These are phyloP conservation scores for Fusarium globosum DNA, from an alignment of 2,329 filamentous ascomycete species.

Conservation along the genomic window DNA sequence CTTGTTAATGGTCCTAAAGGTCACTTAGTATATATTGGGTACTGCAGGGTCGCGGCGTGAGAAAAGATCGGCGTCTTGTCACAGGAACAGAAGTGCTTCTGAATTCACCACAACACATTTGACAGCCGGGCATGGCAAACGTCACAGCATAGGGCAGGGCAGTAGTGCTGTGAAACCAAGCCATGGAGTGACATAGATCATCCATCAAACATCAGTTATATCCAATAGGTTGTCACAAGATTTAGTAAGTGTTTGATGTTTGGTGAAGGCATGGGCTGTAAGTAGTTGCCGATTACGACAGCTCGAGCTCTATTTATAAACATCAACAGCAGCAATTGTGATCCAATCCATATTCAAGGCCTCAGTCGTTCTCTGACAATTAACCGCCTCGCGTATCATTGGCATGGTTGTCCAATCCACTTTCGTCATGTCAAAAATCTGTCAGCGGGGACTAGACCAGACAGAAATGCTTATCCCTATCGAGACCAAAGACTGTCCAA, in stretches of 20 bases:
- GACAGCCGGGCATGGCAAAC: neutral
- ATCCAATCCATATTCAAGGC: conserved; percentile 1
- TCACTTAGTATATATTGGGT: neutral
- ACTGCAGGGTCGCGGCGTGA: conserved; percentile 23
- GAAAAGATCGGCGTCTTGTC: conserved; percentile 4
- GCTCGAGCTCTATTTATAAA: neutral
- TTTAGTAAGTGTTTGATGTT: neutral
- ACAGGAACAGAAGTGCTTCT: neutral
- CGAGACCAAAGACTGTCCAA: neutral
- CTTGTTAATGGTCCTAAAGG: neutral
- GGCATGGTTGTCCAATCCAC: conserved; percentile 26
- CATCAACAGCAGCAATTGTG: neutral
- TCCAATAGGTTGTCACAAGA: neutral
- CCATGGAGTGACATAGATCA: neutral
- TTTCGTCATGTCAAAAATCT: conserved; percentile 44
- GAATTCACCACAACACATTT: neutral
- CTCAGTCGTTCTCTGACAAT: neutral
- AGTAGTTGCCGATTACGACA: neutral
- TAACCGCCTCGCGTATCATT: conserved; percentile 20
- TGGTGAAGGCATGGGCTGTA: neutral
- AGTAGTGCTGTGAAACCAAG: neutral
- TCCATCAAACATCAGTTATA: neutral
- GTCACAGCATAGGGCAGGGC: neutral
- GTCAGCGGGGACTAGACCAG: conserved; percentile 26
- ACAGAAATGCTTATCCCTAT: neutral